Conservation (phyloP, 2,329 filamentous ascomycete species). For the Ophiocordyceps australis region DNA sequence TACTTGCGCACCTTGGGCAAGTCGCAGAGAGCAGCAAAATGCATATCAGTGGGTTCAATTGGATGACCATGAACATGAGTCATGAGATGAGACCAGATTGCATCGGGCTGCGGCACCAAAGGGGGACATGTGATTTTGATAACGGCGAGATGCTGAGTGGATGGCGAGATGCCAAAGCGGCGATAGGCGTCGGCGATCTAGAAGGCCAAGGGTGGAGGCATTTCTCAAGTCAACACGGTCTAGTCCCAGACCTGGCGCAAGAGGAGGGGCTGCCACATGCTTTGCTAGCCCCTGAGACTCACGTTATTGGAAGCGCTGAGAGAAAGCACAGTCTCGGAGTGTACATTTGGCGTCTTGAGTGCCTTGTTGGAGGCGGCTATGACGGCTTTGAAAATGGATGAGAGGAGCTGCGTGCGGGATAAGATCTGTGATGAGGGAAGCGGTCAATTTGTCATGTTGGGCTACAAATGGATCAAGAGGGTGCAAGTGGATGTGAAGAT, state of each 20-base stretch:
- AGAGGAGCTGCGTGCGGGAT: conserved; percentile 53
- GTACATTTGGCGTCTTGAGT: conserved; percentile 67
- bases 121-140: conserved; percentile 54
- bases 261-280: no score
- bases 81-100: conserved; percentile 39
- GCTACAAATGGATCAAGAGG: background rate
- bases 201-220: no score
- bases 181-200: conserved; percentile 87
- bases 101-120: conserved; percentile 21
- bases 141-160: conserved; percentile 55
- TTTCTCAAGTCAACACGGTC: no score
- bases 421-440: conserved; percentile 32
- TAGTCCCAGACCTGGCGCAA: no score
- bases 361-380: conserved; percentile 40
- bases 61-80: conserved; percentile 42
- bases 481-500: no score
- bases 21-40: conserved; percentile 42
- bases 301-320: conserved; percentile 75
- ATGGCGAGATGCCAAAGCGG: conserved; percentile 61
- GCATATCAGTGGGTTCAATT: conserved; percentile 41
- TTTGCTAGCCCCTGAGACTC: conserved; percentile 3
- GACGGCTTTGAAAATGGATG: conserved; percentile 62
- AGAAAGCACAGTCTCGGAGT: conserved; percentile 72
- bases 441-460: background rate
- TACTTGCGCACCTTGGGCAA: conserved; percentile 58